Conservation (phyloP, 176 grass and related monocot species). For the Bromus sterilis region DNA sequence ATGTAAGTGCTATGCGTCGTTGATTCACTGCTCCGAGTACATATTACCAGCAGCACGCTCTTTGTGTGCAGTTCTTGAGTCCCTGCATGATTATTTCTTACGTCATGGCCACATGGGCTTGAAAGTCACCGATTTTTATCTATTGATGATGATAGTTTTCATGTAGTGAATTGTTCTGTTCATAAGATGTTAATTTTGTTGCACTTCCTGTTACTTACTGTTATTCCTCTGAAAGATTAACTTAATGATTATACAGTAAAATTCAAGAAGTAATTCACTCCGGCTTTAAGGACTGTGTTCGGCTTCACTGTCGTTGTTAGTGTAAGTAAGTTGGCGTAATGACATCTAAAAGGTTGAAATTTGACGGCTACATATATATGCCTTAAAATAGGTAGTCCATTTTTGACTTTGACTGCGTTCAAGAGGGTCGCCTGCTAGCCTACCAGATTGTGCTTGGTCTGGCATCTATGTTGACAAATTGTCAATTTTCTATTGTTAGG, state of each 20-base stretch:
- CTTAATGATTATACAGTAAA: not conserved
- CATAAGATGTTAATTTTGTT: not conserved
- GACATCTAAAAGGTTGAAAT: not conserved
- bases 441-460: not conserved
- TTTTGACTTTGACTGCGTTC: conserved; percentile 10
- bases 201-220: not conserved
- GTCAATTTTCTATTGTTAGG: not conserved
- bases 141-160: not conserved
- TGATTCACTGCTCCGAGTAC: not conserved
- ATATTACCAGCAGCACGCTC: not conserved
- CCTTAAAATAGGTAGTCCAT: conserved; percentile 19
- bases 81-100: not conserved
- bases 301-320: conserved; percentile 7
- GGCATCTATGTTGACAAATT: not conserved
- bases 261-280: not conserved
- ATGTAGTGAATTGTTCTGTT: not conserved
- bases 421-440: not conserved
- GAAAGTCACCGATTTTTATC: not conserved
- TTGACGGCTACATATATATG: not conserved
- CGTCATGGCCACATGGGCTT: not conserved
- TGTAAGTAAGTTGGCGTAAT: not conserved
- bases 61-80: conserved; percentile 1
- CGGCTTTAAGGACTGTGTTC: not conserved
- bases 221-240: not conserved
- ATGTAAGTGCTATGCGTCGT: conserved; percentile 40